Conservation (phyloP, 257 asterid genomes). For the Pogostemon cablin region DNA sequence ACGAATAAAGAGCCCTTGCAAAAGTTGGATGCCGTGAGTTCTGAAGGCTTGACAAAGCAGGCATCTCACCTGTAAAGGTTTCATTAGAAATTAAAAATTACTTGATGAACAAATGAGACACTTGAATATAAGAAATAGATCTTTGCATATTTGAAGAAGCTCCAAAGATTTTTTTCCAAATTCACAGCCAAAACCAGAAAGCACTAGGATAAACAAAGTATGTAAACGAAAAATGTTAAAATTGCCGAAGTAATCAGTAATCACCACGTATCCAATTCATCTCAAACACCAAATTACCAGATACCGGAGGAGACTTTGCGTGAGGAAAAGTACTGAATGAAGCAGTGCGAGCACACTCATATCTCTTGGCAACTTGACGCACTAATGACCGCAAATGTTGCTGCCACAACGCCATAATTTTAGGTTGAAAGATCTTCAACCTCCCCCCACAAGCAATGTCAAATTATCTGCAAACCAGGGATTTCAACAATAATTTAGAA, state of each 20-base stretch:
- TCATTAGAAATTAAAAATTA: slow-evolving; percentile 20
- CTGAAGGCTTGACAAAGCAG: slow-evolving; percentile 41
- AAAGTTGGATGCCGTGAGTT: slow-evolving; percentile 42
- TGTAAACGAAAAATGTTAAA: not conserved
- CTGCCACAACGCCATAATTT: slow-evolving; percentile 76
- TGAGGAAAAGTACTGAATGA: slow-evolving; percentile 50
- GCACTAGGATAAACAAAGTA: not conserved
- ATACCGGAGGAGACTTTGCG: slow-evolving; percentile 53
- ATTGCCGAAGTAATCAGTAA: not conserved
- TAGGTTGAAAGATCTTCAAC: slow-evolving; percentile 14
- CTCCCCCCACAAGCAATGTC: slow-evolving; percentile 15
- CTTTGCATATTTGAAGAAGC: not conserved
- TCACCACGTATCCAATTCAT: not conserved
- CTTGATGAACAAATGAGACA: slow-evolving; percentile 16
- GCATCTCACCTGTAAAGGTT: slow-evolving; percentile 55
- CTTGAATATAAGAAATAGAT: slow-evolving; percentile 1
- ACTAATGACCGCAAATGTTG: slow-evolving; percentile 63
- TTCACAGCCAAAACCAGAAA: not conserved
- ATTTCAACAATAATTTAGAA: slow-evolving; percentile 1
- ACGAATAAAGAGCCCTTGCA: slow-evolving; percentile 56
- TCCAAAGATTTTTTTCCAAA: not conserved
- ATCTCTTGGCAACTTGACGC: slow-evolving; percentile 66
- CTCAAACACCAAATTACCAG: slow-evolving; percentile 47
- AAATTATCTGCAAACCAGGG: slow-evolving; percentile 19
- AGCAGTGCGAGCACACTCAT: slow-evolving; percentile 44